A percentile compares a stretch with the other conserved stretches of the same genome.
Evolutionary conservation across 31 red algal species (phyloP).

Genomic region (Asparagopsis taxiformis): DNA sequence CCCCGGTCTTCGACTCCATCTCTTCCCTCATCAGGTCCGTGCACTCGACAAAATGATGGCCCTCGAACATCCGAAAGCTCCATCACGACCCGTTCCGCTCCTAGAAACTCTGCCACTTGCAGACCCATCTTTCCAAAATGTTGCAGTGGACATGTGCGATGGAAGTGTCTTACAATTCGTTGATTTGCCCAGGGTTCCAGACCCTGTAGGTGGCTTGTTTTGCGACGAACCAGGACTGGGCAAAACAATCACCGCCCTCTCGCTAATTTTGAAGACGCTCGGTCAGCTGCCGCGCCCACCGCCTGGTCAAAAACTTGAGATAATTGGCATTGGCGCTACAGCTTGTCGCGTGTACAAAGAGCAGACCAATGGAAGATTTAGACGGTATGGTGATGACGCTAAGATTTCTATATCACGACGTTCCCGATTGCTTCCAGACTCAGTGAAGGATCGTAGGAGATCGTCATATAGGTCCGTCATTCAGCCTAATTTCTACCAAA

Average conservation of each 20-base stretch:
- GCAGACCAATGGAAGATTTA: neutral
- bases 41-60: conserved; percentile 73
- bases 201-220: conserved; percentile 73
- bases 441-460: neutral
- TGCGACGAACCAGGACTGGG: conserved; percentile 99
- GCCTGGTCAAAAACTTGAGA: neutral
- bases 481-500: conserved; percentile 16
- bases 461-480: conserved; percentile 10
- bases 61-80: conserved; percentile 30
- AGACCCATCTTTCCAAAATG: neutral
- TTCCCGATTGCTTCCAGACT: neutral
- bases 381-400: neutral
- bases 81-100: neutral
- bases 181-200: conserved; percentile 6
- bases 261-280: conserved; percentile 79
- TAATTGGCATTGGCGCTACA: neutral
- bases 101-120: neutral
- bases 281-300: conserved; percentile 46
- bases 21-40: conserved; percentile 81
- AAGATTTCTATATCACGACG: no score
- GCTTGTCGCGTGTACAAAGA: neutral
- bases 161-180: conserved; percentile 23
- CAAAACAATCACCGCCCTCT: conserved; percentile 88
- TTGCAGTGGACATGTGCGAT: conserved; percentile 34
- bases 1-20: conserved; percentile 52